phyloP scores from a whole-genome alignment of 306 rosid genomes.

The Cucurbita pepo region DNA sequence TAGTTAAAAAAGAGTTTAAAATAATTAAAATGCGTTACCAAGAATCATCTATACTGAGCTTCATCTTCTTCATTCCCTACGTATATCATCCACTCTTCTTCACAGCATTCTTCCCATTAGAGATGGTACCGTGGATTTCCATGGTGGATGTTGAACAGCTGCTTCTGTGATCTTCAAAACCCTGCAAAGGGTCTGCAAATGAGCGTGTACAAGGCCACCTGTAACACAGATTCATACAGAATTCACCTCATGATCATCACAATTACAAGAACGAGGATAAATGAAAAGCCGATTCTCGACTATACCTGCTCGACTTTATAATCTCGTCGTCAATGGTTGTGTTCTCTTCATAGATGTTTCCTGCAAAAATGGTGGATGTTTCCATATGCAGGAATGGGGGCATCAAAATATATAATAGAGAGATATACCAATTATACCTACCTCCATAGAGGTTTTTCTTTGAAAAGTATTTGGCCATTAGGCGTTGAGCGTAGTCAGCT shows the following conservation, averaged over 20 bases:
- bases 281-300: not conserved
- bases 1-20: no score
- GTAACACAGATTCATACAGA: not conserved
- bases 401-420: not conserved
- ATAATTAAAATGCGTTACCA: not conserved
- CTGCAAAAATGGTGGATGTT: constrained; percentile 10
- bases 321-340: constrained; percentile 14
- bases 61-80: not conserved
- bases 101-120: constrained; percentile 25
- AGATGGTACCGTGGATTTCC: constrained; percentile 6
- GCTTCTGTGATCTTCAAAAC: constrained; percentile 28
- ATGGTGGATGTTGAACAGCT: constrained; percentile 4
- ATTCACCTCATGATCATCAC: not conserved
- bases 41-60: not conserved
- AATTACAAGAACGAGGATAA: not conserved
- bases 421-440: not conserved
- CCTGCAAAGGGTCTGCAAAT: constrained; percentile 33
- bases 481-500: constrained; percentile 27
- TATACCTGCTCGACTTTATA: constrained; percentile 42
- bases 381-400: not conserved
- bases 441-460: constrained; percentile 38
- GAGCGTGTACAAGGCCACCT: constrained; percentile 41
- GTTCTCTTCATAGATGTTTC: constrained; percentile 26
- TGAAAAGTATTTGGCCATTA: constrained; percentile 38
- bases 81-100: constrained; percentile 16